Conservation (phyloP, 1,284 basidiomycete genomes). For the Ganoderma lingzhi region DNA sequence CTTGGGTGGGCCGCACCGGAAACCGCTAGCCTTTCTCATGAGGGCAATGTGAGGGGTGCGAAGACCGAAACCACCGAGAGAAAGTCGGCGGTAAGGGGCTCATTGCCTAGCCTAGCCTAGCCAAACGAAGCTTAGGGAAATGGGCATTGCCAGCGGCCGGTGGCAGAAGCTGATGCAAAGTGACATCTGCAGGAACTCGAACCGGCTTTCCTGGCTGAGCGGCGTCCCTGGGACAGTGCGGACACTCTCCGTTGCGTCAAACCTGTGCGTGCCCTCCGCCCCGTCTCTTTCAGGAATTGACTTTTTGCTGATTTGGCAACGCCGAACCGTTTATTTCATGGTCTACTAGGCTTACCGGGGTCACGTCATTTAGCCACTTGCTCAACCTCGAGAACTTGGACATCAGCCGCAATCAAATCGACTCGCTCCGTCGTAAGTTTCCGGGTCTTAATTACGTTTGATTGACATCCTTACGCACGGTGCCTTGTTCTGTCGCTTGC, state of each 20-base stretch:
- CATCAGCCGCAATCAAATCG: slow-evolving; percentile 90
- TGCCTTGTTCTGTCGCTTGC: slow-evolving; percentile 21
- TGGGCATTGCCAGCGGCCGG: slow-evolving; percentile 21
- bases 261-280: slow-evolving; percentile 59
- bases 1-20: not conserved
- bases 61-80: slow-evolving; percentile 9
- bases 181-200: slow-evolving; percentile 69
- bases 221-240: slow-evolving; percentile 83
- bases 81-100: slow-evolving; percentile 7
- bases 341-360: slow-evolving; percentile 69
- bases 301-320: slow-evolving; percentile 6
- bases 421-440: slow-evolving; percentile 83
- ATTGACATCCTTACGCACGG: slow-evolving; percentile 12
- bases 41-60: slow-evolving; percentile 17
- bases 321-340: not conserved
- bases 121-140: slow-evolving; percentile 5
- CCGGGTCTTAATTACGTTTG: slow-evolving; percentile 8
- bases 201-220: slow-evolving; percentile 87
- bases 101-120: not conserved
- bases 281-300: slow-evolving; percentile 10
- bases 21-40: slow-evolving; percentile 21
- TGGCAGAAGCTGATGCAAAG: slow-evolving; percentile 21
- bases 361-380: slow-evolving; percentile 92
- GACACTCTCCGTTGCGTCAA: slow-evolving; percentile 83
- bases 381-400: slow-evolving; percentile 89